Evolutionary conservation across 495 filamentous ascomycete genomes (phyloP).

Genomic region (Astrothelium subdiscretum): DNA sequence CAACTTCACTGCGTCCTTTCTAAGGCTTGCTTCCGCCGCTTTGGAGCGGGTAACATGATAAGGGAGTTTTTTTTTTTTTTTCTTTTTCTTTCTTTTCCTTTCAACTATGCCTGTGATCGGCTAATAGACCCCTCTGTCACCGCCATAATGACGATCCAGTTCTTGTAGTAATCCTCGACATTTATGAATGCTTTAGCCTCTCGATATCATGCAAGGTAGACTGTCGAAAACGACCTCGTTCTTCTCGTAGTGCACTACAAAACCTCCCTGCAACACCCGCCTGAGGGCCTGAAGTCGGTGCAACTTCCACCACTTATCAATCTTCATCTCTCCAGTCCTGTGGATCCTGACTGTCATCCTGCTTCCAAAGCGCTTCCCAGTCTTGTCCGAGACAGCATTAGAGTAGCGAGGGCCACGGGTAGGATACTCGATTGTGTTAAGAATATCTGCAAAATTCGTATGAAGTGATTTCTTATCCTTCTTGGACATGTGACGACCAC

Average conservation of each 20-base stretch:
- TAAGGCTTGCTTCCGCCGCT: no score
- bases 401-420: constrained; percentile 59
- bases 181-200: not conserved
- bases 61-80: no score
- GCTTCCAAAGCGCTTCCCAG: constrained; percentile 62
- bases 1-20: no score
- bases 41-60: no score
- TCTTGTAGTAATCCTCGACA: not conserved
- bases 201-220: constrained; percentile 38
- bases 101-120: no score
- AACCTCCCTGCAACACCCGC: constrained; percentile 67
- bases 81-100: no score
- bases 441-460: constrained; percentile 66
- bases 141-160: not conserved
- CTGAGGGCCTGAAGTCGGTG: constrained; percentile 64
- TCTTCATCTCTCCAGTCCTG: constrained; percentile 57
- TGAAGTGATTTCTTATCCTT: constrained; percentile 69
- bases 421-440: constrained; percentile 72
- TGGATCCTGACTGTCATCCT: constrained; percentile 67
- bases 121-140: no score
- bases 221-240: constrained; percentile 72
- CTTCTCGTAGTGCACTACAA: constrained; percentile 65
- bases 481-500: constrained; percentile 63
- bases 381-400: constrained; percentile 61
- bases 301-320: constrained; percentile 88